Percentiles rank a stretch among this genome's conserved stretches.
These are phyloP conservation scores for Dipteronia dyeriana DNA, from an alignment of 345 rosid genomes.

Conservation along the genomic window DNA sequence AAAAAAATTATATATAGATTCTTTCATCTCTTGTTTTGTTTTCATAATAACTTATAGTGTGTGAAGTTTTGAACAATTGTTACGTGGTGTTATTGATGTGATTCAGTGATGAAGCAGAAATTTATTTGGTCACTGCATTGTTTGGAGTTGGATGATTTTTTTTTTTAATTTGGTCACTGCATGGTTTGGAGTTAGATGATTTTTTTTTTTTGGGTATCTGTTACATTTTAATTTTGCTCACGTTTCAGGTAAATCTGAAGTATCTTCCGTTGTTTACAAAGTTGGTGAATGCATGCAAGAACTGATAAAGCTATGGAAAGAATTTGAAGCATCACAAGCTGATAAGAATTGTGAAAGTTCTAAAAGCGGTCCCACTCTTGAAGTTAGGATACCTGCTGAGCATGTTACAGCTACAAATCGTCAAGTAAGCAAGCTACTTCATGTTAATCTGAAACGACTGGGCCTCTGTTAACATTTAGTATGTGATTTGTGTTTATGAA, in stretches of 20 bases:
- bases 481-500: not conserved
- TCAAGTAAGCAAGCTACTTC: constrained; percentile 61
- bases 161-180: too few relatives aligned
- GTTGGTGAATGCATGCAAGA: constrained; percentile 99
- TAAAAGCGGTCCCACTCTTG: constrained; percentile 85
- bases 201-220: constrained; percentile 1
- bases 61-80: not conserved
- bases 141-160: not conserved
- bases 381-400: constrained; percentile 94
- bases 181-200: not conserved
- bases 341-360: constrained; percentile 72
- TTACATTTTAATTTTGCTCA: constrained; percentile 30
- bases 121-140: not conserved
- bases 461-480: not conserved
- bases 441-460: constrained; percentile 12
- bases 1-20: not conserved
- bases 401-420: constrained; percentile 99
- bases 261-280: constrained; percentile 83
- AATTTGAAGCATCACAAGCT: constrained; percentile 65
- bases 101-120: not conserved
- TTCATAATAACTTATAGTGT: not conserved
- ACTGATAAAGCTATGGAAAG: constrained; percentile 90
- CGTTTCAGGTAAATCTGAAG: constrained; percentile 86
- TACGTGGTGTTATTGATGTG: constrained; percentile 7
- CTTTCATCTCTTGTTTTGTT: not conserved